Conservation (phyloP, 2,329 filamentous ascomycete species). For the Tolypocladium tropicale region DNA sequence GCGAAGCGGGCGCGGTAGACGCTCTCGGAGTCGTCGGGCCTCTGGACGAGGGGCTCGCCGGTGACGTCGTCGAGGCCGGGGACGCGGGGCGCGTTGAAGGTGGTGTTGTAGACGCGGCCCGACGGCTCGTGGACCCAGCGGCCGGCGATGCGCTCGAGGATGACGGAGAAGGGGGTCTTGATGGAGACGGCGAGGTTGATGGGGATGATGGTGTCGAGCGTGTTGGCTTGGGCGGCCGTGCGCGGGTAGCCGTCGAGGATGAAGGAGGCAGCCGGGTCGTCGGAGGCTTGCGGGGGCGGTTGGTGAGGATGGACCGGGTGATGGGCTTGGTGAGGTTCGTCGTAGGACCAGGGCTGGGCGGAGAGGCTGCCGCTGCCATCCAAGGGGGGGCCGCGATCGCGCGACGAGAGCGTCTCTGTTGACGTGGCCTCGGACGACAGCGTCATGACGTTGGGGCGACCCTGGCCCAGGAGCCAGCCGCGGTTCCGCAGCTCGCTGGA, state of each 20-base stretch:
- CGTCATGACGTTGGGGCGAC: conserved; percentile 38
- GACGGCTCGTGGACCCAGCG: conserved; percentile 91
- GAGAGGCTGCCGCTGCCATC: conserved; percentile 30
- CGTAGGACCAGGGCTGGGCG: conserved; percentile 17
- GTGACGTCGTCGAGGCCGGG: conserved; percentile 81
- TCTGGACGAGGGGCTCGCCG: conserved; percentile 72
- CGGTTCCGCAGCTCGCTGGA: conserved; percentile 76
- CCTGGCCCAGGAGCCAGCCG: conserved; percentile 62
- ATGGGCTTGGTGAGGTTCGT: conserved; percentile 14
- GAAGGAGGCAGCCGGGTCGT: conserved; percentile 75
- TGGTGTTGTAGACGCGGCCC: conserved; percentile 89
- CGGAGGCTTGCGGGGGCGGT: conserved; percentile 35
- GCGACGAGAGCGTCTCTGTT: conserved; percentile 19
- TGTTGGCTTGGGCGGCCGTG: conserved; percentile 67
- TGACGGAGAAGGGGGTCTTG: conserved; percentile 74
- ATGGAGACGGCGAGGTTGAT: conserved; percentile 90
- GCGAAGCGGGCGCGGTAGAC: conserved; percentile 72
- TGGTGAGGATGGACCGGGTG: conserved; percentile 1
- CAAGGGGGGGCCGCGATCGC: conserved; percentile 19
- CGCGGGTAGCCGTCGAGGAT: conserved; percentile 95
- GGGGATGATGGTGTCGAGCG: conserved; percentile 73
- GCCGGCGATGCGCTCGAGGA: conserved; percentile 80
- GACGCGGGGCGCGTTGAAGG: conserved; percentile 78
- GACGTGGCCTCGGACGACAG: conserved; percentile 33
- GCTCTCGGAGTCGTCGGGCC: conserved; percentile 77